Evolutionary conservation across 1,284 basidiomycete genomes (phyloP).

Genomic region (Ceratobasidium papillatum): DNA sequence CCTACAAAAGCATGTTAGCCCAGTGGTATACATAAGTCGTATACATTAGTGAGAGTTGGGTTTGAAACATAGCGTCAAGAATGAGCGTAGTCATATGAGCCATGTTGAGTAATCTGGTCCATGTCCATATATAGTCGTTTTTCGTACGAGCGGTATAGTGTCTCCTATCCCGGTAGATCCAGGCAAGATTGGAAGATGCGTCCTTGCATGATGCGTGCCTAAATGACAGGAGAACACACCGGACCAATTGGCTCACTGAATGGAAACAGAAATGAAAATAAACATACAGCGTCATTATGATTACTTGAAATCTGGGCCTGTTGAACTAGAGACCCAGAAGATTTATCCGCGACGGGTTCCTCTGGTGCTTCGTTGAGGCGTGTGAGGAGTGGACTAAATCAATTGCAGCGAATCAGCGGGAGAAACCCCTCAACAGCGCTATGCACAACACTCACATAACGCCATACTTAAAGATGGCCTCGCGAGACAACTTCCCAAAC

Average conservation of each 20-base stretch:
- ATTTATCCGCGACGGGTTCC: too few relatives aligned
- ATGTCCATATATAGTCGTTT: too few relatives aligned
- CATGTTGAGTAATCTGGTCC: too few relatives aligned
- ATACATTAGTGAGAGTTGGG: too few relatives aligned
- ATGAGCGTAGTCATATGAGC: too few relatives aligned
- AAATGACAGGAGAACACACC: neutral
- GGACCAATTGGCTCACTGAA: neutral
- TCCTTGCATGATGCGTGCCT: neutral
- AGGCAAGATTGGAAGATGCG: too few relatives aligned
- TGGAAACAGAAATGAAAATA: neutral
- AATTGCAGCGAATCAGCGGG: neutral
- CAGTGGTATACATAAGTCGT: too few relatives aligned
- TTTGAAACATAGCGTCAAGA: too few relatives aligned
- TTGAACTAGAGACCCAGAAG: too few relatives aligned
- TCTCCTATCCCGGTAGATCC: too few relatives aligned
- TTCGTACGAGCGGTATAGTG: too few relatives aligned
- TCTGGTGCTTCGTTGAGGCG: neutral
- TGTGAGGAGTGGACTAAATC: neutral
- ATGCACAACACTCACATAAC: neutral
- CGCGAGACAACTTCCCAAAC: neutral
- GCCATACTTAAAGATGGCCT: neutral
- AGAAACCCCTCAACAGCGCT: neutral
- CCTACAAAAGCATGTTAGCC: too few relatives aligned
- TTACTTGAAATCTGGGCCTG: neutral
- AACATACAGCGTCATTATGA: neutral